Conservation (phyloP, 495 filamentous ascomycete species). For the Aspergillus asperescens region DNA sequence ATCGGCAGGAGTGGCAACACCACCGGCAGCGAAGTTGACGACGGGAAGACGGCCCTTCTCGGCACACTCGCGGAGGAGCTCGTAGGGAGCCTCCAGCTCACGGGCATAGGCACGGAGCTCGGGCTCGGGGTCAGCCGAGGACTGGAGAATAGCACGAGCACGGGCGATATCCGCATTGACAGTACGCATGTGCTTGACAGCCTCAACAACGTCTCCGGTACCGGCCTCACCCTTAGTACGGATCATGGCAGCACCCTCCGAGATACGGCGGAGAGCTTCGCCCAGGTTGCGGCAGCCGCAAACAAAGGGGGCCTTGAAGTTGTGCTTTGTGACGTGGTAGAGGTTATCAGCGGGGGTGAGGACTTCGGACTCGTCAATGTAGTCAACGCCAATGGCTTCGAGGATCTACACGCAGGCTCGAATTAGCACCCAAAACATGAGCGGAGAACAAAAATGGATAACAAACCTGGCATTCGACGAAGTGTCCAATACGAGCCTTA, state of each 20-base stretch:
- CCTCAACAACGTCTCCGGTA: conserved; percentile 97
- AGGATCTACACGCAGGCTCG: conserved; percentile 60
- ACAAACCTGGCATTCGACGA: conserved; percentile 87
- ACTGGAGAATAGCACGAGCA: conserved; percentile 57
- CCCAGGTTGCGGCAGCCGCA: conserved; percentile 95
- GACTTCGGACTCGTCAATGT: conserved; percentile 96
- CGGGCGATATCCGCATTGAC: conserved; percentile 78
- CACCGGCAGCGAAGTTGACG: conserved; percentile 98
- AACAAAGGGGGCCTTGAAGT: conserved; percentile 84
- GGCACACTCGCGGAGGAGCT: conserved; percentile 77
- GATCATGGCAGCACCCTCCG: conserved; percentile 97
- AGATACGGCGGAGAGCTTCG: conserved; percentile 86
- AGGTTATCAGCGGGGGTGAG: conserved; percentile 87
- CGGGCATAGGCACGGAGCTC: conserved; percentile 74
- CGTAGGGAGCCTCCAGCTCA: conserved; percentile 69
- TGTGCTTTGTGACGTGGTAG: conserved; percentile 86
- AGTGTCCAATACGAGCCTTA: conserved; percentile 95
- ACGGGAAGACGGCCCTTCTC: conserved; percentile 85
- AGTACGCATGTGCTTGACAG: conserved; percentile 91
- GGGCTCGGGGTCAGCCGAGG: conserved; percentile 60
- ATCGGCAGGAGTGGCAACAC: conserved; percentile 92
- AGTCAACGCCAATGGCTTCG: conserved; percentile 90
- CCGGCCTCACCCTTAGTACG: conserved; percentile 97
- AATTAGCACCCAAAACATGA: neutral
- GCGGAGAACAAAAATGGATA: neutral